Evolutionary conservation across 2,329 filamentous ascomycete species (phyloP).

Genomic region (Talaromyces rugulosus): DNA sequence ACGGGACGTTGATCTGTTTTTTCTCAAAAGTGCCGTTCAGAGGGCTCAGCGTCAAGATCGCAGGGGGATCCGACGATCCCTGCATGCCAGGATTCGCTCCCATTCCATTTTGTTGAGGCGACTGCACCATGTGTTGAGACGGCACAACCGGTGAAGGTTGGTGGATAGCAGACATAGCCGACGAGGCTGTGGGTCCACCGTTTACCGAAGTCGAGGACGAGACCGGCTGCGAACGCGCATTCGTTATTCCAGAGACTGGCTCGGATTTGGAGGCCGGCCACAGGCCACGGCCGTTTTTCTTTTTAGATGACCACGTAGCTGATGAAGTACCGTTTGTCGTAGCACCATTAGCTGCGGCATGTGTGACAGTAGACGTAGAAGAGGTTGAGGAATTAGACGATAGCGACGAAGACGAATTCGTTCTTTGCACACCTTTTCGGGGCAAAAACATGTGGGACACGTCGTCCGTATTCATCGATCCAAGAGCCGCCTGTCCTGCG

Average conservation of each 20-base stretch:
- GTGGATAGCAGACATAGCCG: slow-evolving; percentile 60
- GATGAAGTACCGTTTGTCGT: slow-evolving; percentile 30
- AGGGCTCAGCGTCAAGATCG: slow-evolving; percentile 79
- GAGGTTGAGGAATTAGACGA: slow-evolving; percentile 45
- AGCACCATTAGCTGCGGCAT: slow-evolving; percentile 33
- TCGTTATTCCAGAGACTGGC: slow-evolving; percentile 59
- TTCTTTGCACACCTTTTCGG: slow-evolving; percentile 79
- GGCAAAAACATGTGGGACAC: slow-evolving; percentile 83
- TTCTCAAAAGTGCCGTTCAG: slow-evolving; percentile 96
- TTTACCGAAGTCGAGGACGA: slow-evolving; percentile 49
- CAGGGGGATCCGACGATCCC: slow-evolving; percentile 57
- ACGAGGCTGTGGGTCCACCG: slow-evolving; percentile 53
- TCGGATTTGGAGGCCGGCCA: slow-evolving; percentile 66
- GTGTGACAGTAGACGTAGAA: slow-evolving; percentile 49
- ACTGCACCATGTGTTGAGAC: slow-evolving; percentile 65
- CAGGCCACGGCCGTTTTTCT: slow-evolving; percentile 49
- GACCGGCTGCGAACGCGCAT: slow-evolving; percentile 58
- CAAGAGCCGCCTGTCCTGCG: slow-evolving; percentile 56
- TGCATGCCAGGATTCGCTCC: slow-evolving; percentile 34
- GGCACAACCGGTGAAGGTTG: slow-evolving; percentile 60
- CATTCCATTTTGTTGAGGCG: slow-evolving; percentile 57
- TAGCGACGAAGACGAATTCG: slow-evolving; percentile 86
- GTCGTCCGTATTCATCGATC: slow-evolving; percentile 78
- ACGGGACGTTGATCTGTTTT: slow-evolving; percentile 92
- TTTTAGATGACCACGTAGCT: slow-evolving; percentile 40